Percentiles rank a stretch among this genome's conserved stretches.
Evolutionary conservation across 164 flowering plant genomes (phyloP).

Genomic region (Tinospora cordifolia): DNA sequence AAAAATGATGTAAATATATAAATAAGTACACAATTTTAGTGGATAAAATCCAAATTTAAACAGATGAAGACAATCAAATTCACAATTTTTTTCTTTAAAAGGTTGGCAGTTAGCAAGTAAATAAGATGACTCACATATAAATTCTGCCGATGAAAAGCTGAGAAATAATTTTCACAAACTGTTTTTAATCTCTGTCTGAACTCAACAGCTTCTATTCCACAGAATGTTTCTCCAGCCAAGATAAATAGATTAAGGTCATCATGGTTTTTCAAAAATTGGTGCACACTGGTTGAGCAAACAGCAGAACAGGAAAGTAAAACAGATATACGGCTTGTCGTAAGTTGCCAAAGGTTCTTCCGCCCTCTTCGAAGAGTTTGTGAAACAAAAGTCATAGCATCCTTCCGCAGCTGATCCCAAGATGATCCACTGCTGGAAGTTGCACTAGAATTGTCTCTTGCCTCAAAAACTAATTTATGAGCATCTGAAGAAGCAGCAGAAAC

Average conservation of each 20-base stretch:
- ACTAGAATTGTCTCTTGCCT: constrained; percentile 33
- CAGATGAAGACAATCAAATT: not conserved
- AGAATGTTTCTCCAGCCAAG: constrained; percentile 94
- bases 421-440: constrained; percentile 68
- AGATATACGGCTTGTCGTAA: constrained; percentile 77
- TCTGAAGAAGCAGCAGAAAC: constrained; percentile 15
- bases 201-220: constrained; percentile 83
- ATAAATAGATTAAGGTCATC: constrained; percentile 83
- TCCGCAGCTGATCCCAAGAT: constrained; percentile 79
- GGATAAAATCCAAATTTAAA: not conserved
- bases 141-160: constrained; percentile 83
- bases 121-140: constrained; percentile 50
- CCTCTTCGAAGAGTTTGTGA: constrained; percentile 82
- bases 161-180: constrained; percentile 74
- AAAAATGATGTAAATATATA: not conserved
- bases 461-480: constrained; percentile 22
- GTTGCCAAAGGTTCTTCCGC: constrained; percentile 92
- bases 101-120: not conserved
- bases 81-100: not conserved
- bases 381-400: constrained; percentile 67
- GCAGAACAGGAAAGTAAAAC: constrained; percentile 80
- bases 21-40: not conserved
- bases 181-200: constrained; percentile 77
- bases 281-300: constrained; percentile 73
- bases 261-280: constrained; percentile 79